Percentiles rank a stretch among this genome's conserved stretches.
Conservation (phyloP, 1,284 basidiomycete genomes). For the Leccinum holopus region DNA sequence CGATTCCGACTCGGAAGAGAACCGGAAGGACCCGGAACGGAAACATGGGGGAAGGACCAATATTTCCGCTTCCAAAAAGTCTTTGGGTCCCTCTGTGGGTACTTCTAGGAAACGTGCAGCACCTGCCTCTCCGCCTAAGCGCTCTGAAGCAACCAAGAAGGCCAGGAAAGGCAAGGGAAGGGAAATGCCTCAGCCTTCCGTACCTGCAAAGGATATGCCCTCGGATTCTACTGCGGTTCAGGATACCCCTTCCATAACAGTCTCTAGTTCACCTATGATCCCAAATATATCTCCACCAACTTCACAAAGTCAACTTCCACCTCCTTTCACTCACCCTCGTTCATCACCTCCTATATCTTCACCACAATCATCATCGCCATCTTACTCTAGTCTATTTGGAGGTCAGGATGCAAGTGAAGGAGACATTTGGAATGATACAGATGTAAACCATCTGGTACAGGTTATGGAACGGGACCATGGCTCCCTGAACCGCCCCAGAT, state of each 20-base stretch:
- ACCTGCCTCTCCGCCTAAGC: not conserved
- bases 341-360: not conserved
- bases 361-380: not conserved
- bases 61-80: too few relatives aligned
- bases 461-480: not conserved
- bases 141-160: not conserved
- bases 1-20: too few relatives aligned
- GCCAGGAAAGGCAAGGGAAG: not conserved
- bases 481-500: not conserved
- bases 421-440: not conserved
- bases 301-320: not conserved
- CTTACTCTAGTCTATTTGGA: not conserved
- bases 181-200: not conserved
- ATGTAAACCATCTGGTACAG: not conserved
- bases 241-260: not conserved
- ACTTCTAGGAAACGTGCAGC: not conserved
- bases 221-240: not conserved
- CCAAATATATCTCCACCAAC: not conserved
- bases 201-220: not conserved
- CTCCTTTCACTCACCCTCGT: not conserved
- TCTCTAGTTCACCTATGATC: not conserved
- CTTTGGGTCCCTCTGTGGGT: not conserved
- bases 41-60: too few relatives aligned
- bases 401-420: not conserved
- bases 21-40: too few relatives aligned